A percentile compares a stretch with the other conserved stretches of the same genome.
Conservation (phyloP, 805 yeast species). For the Zygotorulaspora florentina region DNA sequence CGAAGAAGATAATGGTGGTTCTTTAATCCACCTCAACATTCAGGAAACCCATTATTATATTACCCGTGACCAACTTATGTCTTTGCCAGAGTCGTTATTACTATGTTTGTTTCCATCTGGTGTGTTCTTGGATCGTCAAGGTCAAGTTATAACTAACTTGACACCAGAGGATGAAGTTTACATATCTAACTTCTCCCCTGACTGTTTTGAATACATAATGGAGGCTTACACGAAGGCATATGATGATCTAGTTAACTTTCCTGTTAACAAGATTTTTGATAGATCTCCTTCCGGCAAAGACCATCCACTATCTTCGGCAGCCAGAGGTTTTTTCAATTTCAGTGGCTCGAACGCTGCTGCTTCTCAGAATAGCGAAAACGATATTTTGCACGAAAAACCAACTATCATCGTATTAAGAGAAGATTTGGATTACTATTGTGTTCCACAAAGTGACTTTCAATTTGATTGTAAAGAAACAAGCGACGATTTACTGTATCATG, state of each 20-base stretch:
- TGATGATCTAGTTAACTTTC: slow-evolving; percentile 44
- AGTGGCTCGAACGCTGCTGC: slow-evolving; percentile 11
- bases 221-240: slow-evolving; percentile 67
- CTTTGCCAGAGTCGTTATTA: slow-evolving; percentile 84
- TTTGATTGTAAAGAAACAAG: slow-evolving; percentile 49
- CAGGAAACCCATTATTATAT: slow-evolving; percentile 72
- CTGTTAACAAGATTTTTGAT: slow-evolving; percentile 39
- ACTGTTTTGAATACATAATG: slow-evolving; percentile 79
- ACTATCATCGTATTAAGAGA: slow-evolving; percentile 89
- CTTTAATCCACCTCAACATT: slow-evolving; percentile 70
- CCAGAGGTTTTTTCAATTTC: slow-evolving; percentile 31
- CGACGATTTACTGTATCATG: slow-evolving; percentile 35
- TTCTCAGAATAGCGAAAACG: slow-evolving; percentile 43
- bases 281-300: slow-evolving; percentile 22
- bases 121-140: slow-evolving; percentile 71
- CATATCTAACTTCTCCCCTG: slow-evolving; percentile 76
- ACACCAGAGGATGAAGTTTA: slow-evolving; percentile 76
- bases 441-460: slow-evolving; percentile 45
- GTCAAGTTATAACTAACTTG: slow-evolving; percentile 71
- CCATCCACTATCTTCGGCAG: slow-evolving; percentile 18
- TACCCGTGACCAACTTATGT: slow-evolving; percentile 84
- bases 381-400: slow-evolving; percentile 73
- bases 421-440: slow-evolving; percentile 88
- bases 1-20: slow-evolving; percentile 42
- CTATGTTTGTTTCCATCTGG: slow-evolving; percentile 89